Evolutionary conservation across 2,329 filamentous ascomycete species (phyloP), one percentile per base, ranked within the genome.

Genomic region (Botrytis fabae): DNA sequence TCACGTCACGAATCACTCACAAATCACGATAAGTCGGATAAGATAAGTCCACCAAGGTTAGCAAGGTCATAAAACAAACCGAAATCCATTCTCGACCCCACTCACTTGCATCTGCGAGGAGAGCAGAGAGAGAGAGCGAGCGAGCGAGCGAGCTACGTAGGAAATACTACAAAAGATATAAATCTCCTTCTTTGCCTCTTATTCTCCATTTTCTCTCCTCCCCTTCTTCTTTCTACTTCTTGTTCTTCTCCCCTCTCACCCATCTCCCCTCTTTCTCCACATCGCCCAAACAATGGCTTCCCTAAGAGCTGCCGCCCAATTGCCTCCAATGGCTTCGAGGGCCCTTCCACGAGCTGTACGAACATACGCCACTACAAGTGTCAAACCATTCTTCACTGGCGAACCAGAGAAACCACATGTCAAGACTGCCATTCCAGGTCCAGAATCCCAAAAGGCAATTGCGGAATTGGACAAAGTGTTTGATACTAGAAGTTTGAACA

Each of bases 401-500:
- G 80, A 81, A 69, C 80, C 80, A 2, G 61, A 75, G n/a, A 78
- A 75, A 38, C 80, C 80, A 46, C 74, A 69, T 48, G 69, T 81
- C 44, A 80, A 80, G 77, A 83, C 81, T 20, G 76, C 78, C n/a
- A 83, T 83, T 75, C 82, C 82, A 54, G 82, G 82, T 3, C 82
- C 82, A 59, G 74, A 80, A 72, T 80, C 78, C 38, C 77, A 81
- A 78, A 79, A 80, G 75, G 81, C 81, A 60, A 82, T 83, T 76
- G 78, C 76, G 62, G 80, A 85, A 75, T 82, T 88, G 62, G 82
- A 86, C 75, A 79, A 82, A 69, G 82, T 87, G 75, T 87, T 86
- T 74, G 86, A 88, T 78, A 85, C 85, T 48, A 82, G 86, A 64
- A 85, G 84, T 72, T 82, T 87, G 72, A 84, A 87, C 80, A 86